These are phyloP conservation scores for Crucihimalaya himalaica DNA, from an alignment of 345 rosid genomes.

Conservation along the genomic window DNA sequence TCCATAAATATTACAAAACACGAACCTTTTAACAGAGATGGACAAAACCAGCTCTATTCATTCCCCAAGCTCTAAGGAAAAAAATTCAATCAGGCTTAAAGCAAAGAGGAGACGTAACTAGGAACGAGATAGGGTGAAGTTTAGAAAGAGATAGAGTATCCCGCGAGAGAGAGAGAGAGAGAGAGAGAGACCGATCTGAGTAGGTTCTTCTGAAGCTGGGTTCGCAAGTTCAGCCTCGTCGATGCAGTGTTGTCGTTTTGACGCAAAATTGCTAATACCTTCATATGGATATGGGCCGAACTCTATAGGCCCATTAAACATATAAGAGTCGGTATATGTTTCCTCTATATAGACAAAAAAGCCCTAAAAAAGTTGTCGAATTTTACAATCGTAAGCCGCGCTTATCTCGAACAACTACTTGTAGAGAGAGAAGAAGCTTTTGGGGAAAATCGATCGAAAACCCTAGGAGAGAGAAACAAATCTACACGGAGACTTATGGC, in stretches of 20 bases:
- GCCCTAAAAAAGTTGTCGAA: slow-evolving; percentile 2
- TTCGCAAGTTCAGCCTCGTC: slow-evolving; percentile 23
- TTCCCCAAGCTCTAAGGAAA: neutral
- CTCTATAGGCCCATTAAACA: slow-evolving; percentile 11
- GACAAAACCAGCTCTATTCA: slow-evolving; percentile 28
- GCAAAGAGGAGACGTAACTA: slow-evolving; percentile 10
- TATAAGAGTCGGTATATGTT: neutral
- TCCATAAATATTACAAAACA: slow-evolving; percentile 25
- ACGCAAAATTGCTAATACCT: neutral
- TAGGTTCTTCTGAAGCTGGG: slow-evolving; percentile 34
- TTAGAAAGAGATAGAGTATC: neutral
- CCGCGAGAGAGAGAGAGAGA: slow-evolving; percentile 32
- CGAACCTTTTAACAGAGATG: slow-evolving; percentile 39
- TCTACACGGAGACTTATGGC: slow-evolving; percentile 30
- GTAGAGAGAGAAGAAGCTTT: neutral
- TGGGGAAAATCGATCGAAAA: slow-evolving; percentile 24
- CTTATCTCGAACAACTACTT: slow-evolving; percentile 9
- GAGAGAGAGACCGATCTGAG: slow-evolving; percentile 34
- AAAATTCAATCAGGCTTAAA: neutral
- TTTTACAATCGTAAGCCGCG: slow-evolving; percentile 31
- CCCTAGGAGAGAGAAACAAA: slow-evolving; percentile 42
- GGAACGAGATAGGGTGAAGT: slow-evolving; percentile 9
- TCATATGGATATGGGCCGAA: slow-evolving; percentile 12
- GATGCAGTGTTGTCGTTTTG: slow-evolving; percentile 19
- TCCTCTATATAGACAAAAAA: neutral